These are phyloP conservation scores for Ophiosphaerella narmari DNA, from an alignment of 2,329 filamentous ascomycete species.

Conservation along the genomic window DNA sequence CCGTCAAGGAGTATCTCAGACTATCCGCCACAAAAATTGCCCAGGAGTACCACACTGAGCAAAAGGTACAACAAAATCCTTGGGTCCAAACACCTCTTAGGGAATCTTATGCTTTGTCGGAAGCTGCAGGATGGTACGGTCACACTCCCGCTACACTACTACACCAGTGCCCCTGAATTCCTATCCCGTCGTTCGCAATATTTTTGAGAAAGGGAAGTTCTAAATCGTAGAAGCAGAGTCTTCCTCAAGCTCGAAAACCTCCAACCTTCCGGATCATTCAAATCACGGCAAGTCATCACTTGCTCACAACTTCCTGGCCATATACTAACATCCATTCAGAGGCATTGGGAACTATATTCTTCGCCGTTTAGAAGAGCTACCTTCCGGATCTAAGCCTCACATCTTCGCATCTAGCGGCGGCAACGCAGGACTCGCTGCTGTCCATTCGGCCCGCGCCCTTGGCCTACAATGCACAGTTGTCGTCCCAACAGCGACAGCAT, in stretches of 20 bases:
- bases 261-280: slow-evolving; percentile 85
- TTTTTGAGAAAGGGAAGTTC: slow-evolving; percentile 30
- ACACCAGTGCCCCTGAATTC: neutral
- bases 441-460: slow-evolving; percentile 70
- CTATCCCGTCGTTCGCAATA: neutral
- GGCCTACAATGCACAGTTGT: slow-evolving; percentile 73
- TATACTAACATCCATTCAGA: slow-evolving; percentile 21
- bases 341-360: slow-evolving; percentile 76
- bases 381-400: slow-evolving; percentile 51
- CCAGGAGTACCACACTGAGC: slow-evolving; percentile 23
- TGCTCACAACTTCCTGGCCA: neutral
- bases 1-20: neutral
- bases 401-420: slow-evolving; percentile 83
- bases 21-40: slow-evolving; percentile 28
- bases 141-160: slow-evolving; percentile 24
- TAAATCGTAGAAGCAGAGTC: slow-evolving; percentile 65
- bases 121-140: slow-evolving; percentile 72
- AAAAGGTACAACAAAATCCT: slow-evolving; percentile 44
- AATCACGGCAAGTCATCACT: slow-evolving; percentile 58
- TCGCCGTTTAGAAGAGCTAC: slow-evolving; percentile 50
- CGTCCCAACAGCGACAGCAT: slow-evolving; percentile 68
- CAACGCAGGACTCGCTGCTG: slow-evolving; percentile 83
- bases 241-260: slow-evolving; percentile 85
- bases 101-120: slow-evolving; percentile 68
- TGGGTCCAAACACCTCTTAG: slow-evolving; percentile 76